phyloP scores from a whole-genome alignment of 805 yeast genomes.

The Isabelozyma pseudorhagii region DNA sequence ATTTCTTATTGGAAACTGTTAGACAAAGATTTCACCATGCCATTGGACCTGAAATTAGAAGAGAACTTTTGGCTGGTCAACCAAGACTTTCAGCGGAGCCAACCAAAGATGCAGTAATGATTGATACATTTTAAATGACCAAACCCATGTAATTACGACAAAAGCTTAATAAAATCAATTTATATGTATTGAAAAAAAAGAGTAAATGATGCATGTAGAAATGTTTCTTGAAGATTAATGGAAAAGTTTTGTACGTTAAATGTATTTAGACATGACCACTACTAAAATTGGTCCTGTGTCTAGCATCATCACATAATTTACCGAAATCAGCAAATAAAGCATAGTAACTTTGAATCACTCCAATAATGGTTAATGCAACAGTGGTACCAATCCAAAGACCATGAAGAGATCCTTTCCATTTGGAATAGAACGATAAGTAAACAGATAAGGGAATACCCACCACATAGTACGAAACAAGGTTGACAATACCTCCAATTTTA shows the following conservation, averaged over 20 bases:
- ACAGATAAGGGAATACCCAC: conserved; percentile 63
- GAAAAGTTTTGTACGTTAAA: conserved; percentile 6
- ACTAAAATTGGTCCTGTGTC: conserved; percentile 26
- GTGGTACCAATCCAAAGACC: conserved; percentile 68
- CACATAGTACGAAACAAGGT: conserved; percentile 55
- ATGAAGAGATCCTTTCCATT: conserved; percentile 44
- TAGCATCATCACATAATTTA: conserved; percentile 35
- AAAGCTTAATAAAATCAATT: conserved; percentile 10
- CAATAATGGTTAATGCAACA: conserved; percentile 49
- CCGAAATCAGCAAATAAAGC: conserved; percentile 35
- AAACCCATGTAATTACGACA: conserved; percentile 24
- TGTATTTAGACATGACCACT: conserved; percentile 1
- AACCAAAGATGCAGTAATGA: conserved; percentile 33
- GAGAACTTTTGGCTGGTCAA: conserved; percentile 86
- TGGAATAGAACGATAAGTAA: conserved; percentile 48
- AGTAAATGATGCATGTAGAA: not conserved
- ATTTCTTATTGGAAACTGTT: conserved; percentile 84
- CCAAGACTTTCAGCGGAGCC: conserved; percentile 48
- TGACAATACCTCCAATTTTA: conserved; percentile 58
- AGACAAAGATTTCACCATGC: conserved; percentile 86
- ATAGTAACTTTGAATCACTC: conserved; percentile 41
- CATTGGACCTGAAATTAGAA: conserved; percentile 90
- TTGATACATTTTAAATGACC: conserved; percentile 31
- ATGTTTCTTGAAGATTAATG: not conserved
- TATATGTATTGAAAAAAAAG: conserved; percentile 17